Percentiles rank a stretch among this genome's conserved stretches.
Conservation (phyloP, 2,329 filamentous ascomycete genomes). For the Cladosporium sphaerospermum region DNA sequence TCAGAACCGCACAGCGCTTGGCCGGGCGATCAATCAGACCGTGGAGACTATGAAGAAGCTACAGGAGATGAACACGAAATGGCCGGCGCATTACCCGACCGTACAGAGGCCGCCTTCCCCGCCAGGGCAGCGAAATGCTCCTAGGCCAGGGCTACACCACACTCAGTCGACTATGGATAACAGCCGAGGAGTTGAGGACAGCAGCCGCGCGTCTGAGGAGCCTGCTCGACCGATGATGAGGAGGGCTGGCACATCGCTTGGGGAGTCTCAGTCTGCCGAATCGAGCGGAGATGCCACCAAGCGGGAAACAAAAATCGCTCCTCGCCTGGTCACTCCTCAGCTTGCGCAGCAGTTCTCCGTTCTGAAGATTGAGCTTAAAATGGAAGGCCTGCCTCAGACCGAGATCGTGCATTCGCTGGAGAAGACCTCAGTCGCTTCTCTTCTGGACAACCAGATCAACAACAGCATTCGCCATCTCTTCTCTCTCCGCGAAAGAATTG, state of each 20-base stretch:
- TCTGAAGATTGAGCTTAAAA: conserved; percentile 86
- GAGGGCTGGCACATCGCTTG: conserved; percentile 67
- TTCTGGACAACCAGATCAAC: conserved; percentile 89
- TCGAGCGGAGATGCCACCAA: conserved; percentile 58
- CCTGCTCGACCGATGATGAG: background rate
- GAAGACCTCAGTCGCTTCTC: conserved; percentile 80
- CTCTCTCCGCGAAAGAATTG: conserved; percentile 83
- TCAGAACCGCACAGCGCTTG: conserved; percentile 80
- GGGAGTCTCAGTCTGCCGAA: conserved; percentile 55
- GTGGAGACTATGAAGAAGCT: conserved; percentile 77
- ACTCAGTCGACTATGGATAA: conserved; percentile 56
- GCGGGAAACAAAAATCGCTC: conserved; percentile 59
- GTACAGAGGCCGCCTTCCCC: conserved; percentile 56
- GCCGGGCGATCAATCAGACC: conserved; percentile 77
- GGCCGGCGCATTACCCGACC: conserved; percentile 93
- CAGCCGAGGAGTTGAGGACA: conserved; percentile 30
- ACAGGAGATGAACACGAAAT: conserved; percentile 81
- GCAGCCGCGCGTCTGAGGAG: background rate
- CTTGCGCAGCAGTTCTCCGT: conserved; percentile 95
- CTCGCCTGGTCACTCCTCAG: conserved; percentile 81
- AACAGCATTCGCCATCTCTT: conserved; percentile 88
- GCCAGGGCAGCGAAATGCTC: conserved; percentile 41
- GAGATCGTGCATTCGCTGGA: conserved; percentile 93
- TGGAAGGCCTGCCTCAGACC: conserved; percentile 77
- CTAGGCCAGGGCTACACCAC: conserved; percentile 58